phyloP scores from a whole-genome alignment of 1,284 basidiomycete species.

The Moesziomyces sp. region DNA sequence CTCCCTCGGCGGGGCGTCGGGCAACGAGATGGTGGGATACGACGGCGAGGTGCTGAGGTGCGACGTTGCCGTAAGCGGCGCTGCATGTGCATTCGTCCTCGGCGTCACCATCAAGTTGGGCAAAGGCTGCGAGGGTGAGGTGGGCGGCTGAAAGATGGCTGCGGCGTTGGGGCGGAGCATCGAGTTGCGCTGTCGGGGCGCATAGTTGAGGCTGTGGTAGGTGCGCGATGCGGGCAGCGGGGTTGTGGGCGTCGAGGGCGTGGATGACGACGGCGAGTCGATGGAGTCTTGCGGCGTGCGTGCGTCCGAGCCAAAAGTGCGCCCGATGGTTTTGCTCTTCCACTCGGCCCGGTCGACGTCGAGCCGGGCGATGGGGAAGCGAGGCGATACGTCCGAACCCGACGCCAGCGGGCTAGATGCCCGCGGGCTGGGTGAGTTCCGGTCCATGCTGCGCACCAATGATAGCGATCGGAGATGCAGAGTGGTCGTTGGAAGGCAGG shows the following conservation, averaged over 20 bases:
- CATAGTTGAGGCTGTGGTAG: slow-evolving; percentile 32
- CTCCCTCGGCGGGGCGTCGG: slow-evolving; percentile 6
- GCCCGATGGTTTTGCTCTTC: slow-evolving; percentile 15
- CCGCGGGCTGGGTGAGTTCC: no score
- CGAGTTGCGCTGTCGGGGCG: slow-evolving; percentile 24
- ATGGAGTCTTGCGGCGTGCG: neutral
- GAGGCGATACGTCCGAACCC: slow-evolving; percentile 1
- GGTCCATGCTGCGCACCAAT: no score
- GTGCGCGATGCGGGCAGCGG: slow-evolving; percentile 12
- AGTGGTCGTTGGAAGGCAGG: no score
- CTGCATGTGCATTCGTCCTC: neutral
- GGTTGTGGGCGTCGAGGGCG: slow-evolving; percentile 18
- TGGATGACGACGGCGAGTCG: slow-evolving; percentile 12
- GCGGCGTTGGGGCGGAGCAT: slow-evolving; percentile 13
- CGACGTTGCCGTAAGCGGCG: slow-evolving; percentile 9
- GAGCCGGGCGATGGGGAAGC: slow-evolving; percentile 23
- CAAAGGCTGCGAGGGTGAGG: neutral
- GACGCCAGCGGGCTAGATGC: no score
- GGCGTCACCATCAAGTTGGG: no score
- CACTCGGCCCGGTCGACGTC: slow-evolving; percentile 25
- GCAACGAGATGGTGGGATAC: slow-evolving; percentile 23
- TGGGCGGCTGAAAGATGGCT: slow-evolving; percentile 19
- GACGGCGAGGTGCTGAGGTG: slow-evolving; percentile 23
- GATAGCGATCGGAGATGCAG: no score
- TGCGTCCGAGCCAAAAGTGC: slow-evolving; percentile 5